These are phyloP conservation scores for Pseudoneurospora amorphoporcata DNA, from an alignment of 495 filamentous ascomycete genomes.

Conservation along the genomic window DNA sequence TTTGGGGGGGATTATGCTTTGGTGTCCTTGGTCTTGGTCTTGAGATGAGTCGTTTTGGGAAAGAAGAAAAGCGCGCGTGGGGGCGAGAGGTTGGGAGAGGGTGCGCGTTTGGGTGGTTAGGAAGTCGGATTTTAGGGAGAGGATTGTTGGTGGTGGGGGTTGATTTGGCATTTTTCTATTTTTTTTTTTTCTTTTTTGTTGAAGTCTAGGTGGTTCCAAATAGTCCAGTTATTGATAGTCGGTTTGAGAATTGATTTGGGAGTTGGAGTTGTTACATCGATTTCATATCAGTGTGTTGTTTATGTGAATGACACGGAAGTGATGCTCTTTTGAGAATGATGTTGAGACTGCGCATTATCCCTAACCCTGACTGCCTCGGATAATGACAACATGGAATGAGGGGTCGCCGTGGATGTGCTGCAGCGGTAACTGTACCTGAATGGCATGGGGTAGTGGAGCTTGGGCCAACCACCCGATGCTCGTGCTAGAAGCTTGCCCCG, in stretches of 20 bases:
- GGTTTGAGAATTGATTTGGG: background rate
- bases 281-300: background rate
- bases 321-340: background rate
- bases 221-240: background rate
- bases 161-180: slow-evolving; percentile 12
- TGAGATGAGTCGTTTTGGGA: slow-evolving; percentile 26
- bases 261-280: background rate
- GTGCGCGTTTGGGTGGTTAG: slow-evolving; percentile 52
- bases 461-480: background rate
- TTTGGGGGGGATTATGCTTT: slow-evolving; percentile 37
- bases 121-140: slow-evolving; percentile 55
- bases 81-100: slow-evolving; percentile 44
- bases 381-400: background rate
- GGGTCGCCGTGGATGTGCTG: background rate
- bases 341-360: background rate
- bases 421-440: background rate
- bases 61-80: slow-evolving; percentile 42
- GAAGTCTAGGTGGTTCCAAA: too few relatives aligned
- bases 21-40: slow-evolving; percentile 26
- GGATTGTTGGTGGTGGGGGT: slow-evolving; percentile 38
- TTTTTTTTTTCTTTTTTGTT: background rate
- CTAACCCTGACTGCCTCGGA: background rate
- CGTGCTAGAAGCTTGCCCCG: background rate
- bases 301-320: background rate
- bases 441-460: background rate